Base-by-base conservation (phyloP, 306 rosid genomes). In the Cucumis melo region DNA sequence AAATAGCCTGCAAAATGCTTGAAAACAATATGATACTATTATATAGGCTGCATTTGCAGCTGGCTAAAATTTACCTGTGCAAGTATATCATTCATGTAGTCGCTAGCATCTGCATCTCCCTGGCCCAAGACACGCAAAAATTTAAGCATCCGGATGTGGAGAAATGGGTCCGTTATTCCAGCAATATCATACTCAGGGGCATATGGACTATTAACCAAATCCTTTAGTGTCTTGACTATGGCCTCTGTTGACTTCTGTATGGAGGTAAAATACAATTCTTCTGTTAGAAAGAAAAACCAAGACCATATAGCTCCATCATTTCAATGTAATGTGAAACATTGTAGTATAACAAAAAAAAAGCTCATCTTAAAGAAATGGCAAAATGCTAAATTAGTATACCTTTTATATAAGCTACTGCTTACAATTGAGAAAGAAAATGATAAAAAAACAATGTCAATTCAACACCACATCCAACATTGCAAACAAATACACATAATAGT, bases 131-230 rank as follows among this genome's bases (percentile, higher is more conserved):
- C 92, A 74, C 93, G 89, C 88, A 94, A 84, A 83, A 94, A 91
- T 85, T 78, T 90, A 82, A 94, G 90, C 90, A 94, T 82, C 80
- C 96, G 91, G 80, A 94, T 90, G 77, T 94, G 99, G 62, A 94
- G 96, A 87, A 94, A 94, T 74, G 99, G 99, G 78, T 94, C 99
- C 0, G 95, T 86, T 83, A 94, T 94, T 85, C 99, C 99, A 78
- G 96, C 92, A 89, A 94, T 82, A 75, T 94, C 99, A 78, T 91
- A 92, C 82, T 94, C 99, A 59, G 99, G 97, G 66, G 97, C 85
- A 82, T 94, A 94, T 66, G 97, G 92, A 82, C 97, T 94, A 84
- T 91, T 92, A 7, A 86, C 97, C 24, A 90, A 80, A 85, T 94
- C 99, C 89, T 78, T 94, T 58, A 94, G 90, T 46, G 91, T 90